Conservation (phyloP, 805 yeast genomes). For the Ogataea populi-albae region DNA sequence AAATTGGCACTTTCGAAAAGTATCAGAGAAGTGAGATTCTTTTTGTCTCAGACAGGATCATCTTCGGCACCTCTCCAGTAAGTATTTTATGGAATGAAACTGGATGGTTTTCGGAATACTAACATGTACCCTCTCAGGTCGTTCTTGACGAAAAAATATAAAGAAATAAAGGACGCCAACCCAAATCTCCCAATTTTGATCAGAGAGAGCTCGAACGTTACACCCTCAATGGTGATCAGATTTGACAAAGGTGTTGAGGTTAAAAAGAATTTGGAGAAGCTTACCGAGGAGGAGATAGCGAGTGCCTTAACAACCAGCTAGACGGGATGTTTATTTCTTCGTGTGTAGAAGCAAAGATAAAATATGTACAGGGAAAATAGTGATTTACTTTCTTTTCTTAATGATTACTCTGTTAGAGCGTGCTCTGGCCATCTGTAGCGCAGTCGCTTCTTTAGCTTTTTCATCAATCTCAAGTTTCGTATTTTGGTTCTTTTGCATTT, state of each 20-base stretch:
- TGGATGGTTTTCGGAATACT: neutral
- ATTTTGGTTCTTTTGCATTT: constrained; percentile 28
- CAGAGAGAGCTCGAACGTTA: constrained; percentile 71
- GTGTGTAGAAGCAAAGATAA: neutral
- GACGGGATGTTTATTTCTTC: neutral
- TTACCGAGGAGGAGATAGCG: constrained; percentile 44
- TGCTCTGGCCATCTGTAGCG: constrained; percentile 26
- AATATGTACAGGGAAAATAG: neutral
- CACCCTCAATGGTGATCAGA: constrained; percentile 74
- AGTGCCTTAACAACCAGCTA: constrained; percentile 26
- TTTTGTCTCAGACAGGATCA: constrained; percentile 75
- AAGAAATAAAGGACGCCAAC: constrained; percentile 58
- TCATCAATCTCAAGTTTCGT: constrained; percentile 25
- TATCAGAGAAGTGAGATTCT: constrained; percentile 77
- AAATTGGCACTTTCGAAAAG: constrained; percentile 41
- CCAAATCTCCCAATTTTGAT: constrained; percentile 71
- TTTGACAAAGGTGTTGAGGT: constrained; percentile 56
- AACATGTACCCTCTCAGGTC: constrained; percentile 36
- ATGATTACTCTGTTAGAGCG: constrained; percentile 27
- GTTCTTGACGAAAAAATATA: constrained; percentile 62
- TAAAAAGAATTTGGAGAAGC: constrained; percentile 46
- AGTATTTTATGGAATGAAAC: constrained; percentile 5
- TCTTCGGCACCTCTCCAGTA: constrained; percentile 61
- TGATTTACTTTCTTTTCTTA: constrained; percentile 21
- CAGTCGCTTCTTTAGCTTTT: constrained; percentile 29